Base-by-base conservation (phyloP, 2,329 filamentous ascomycete species). In the Aspergillus puulaauensis region DNA sequence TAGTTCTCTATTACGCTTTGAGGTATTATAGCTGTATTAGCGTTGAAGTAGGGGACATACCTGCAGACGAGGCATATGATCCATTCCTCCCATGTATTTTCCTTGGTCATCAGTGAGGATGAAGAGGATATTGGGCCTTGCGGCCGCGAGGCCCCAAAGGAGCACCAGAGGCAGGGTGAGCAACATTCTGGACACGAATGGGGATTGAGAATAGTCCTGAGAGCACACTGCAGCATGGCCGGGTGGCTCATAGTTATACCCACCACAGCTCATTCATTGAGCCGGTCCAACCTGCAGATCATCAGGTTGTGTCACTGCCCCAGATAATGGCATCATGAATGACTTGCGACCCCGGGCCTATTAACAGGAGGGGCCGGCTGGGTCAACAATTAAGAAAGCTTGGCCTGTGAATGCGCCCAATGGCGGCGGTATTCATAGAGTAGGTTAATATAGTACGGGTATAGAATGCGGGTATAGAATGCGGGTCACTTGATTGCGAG, bases 31-130 rank as follows among this genome's bases (percentile, higher is more conserved):
- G n/a, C 7, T 2, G 5, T 1, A 4, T 12, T 3, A 2, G 19
- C 3, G 17, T 12, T 24, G 15, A 8, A 4, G 23, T 21, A 9
- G 11, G 7, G 15, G 2, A 15, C 15, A 3, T 40, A 40, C 52
- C 44, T 64, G 56, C 80, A 75, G 0, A 86, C 68, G 73, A 0
- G 83, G 83, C 79, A 86, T 85, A 57, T 86, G 86, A 1, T 82
- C 75, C 4, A 87, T 64, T 0, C 85, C 88, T 46, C 83, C 74
- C 65, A 89, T 75, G 21, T 83, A 81, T 4, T 83, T 68, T 66
- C 89, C 86, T 64, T 89, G 86, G 61, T 89, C 86, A 61, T 89
- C 86, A 0, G 84, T 86, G 45, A 89, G 72, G 59, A 89, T 84
- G 67, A 89, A 86, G 31, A 89, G 73, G 47, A 89, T 83, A 60